Percentiles rank a stretch among this genome's conserved stretches.
Evolutionary conservation across 139 green algal species (phyloP).

Genomic region (Haematococcus lacustris): DNA sequence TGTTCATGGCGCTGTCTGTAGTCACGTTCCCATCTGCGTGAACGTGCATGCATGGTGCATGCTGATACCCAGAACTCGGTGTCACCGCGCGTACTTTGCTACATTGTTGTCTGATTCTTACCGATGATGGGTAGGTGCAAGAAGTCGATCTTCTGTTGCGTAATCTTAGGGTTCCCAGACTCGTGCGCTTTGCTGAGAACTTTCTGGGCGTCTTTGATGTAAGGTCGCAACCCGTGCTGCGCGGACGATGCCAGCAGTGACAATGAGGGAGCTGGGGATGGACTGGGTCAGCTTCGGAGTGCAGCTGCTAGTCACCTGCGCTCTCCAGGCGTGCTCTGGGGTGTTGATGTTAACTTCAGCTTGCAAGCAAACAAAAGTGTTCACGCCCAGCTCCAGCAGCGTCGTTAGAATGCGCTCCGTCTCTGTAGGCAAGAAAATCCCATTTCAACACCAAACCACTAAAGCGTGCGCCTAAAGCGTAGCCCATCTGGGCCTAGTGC

Average conservation of each 20-base stretch:
- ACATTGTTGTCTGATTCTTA: constrained; percentile 51
- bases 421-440: constrained; percentile 21
- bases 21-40: constrained; percentile 71
- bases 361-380: constrained; percentile 80
- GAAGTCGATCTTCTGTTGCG: constrained; percentile 70
- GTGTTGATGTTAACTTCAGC: constrained; percentile 70
- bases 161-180: constrained; percentile 40
- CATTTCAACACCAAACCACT: neutral
- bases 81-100: too few relatives aligned
- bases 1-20: constrained; percentile 46
- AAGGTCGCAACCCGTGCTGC: constrained; percentile 58
- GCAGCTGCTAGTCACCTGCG: constrained; percentile 3
- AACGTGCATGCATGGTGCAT: constrained; percentile 65
- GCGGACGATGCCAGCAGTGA: neutral
- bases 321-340: constrained; percentile 55
- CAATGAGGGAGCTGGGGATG: neutral
- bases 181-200: constrained; percentile 58
- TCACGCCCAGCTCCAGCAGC: constrained; percentile 70
- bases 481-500: neutral
- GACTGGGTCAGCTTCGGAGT: neutral
- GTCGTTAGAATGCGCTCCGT: constrained; percentile 61
- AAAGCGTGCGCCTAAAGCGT: neutral
- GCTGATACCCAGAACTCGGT: too few relatives aligned
- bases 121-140: constrained; percentile 76
- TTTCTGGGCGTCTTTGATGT: constrained; percentile 75